Conservation (phyloP, 2,329 filamentous ascomycete genomes). For the Aspergillus brunneoviolaceus region DNA sequence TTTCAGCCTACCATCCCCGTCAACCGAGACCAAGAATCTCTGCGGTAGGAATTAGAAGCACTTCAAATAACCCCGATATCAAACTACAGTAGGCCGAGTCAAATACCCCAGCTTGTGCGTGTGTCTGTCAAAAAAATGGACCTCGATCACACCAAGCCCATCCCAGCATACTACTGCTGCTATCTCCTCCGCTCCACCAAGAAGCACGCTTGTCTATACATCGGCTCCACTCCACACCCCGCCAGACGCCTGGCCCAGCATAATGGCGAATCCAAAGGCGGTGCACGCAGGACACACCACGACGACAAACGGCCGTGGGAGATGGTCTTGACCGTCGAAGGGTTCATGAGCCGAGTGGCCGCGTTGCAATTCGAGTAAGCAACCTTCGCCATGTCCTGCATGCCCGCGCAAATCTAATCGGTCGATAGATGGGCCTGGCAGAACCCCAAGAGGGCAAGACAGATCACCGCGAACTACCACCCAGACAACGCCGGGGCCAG, state of each 20-base stretch:
- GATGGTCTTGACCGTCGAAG: conserved; percentile 81
- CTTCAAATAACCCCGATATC: too few relatives aligned
- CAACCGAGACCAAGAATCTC: too few relatives aligned
- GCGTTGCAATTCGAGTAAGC: conserved; percentile 91
- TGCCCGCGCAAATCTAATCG: neutral
- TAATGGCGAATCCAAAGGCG: conserved; percentile 80
- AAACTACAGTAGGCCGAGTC: too few relatives aligned
- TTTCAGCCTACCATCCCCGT: too few relatives aligned
- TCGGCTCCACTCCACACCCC: conserved; percentile 89
- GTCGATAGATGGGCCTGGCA: conserved; percentile 79
- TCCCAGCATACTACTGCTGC: conserved; percentile 89
- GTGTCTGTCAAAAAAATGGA: neutral
- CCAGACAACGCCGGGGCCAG: conserved; percentile 44
- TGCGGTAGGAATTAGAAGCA: too few relatives aligned
- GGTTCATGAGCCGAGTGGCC: conserved; percentile 82
- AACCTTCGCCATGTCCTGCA: conserved; percentile 1
- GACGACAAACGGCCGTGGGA: conserved; percentile 79
- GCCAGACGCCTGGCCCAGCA: conserved; percentile 83
- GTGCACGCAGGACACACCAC: conserved; percentile 73
- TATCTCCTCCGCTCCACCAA: conserved; percentile 87
- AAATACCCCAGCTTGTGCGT: too few relatives aligned
- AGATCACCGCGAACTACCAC: conserved; percentile 1
- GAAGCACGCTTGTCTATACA: conserved; percentile 69
- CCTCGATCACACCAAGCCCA: conserved; percentile 52
- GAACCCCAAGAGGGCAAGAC: conserved; percentile 76